Conservation (phyloP, 208 protist genomes). For the Trichomonas tenax region DNA sequence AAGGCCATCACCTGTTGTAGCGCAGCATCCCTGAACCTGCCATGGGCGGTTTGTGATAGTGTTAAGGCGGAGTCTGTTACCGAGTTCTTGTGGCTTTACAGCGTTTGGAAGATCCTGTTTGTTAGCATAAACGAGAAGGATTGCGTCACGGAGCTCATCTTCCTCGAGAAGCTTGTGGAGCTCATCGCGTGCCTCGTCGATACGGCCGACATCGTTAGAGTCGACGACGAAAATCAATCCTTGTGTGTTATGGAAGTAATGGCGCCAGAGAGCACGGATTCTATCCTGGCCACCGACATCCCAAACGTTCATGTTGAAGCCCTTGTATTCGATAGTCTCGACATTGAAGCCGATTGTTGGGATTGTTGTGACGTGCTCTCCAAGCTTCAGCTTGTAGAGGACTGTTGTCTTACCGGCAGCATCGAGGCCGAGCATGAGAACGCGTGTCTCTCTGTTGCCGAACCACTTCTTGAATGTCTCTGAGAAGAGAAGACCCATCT, state of each 20-base stretch:
- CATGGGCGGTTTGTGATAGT: slow-evolving; percentile 69
- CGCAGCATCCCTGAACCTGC: slow-evolving; percentile 81
- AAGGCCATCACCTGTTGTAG: slow-evolving; percentile 74
- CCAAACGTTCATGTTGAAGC: slow-evolving; percentile 88
- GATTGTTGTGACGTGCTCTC: slow-evolving; percentile 77
- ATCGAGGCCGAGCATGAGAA: slow-evolving; percentile 91
- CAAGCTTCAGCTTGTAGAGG: slow-evolving; percentile 88
- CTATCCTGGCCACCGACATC: slow-evolving; percentile 79
- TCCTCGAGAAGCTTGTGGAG: slow-evolving; percentile 74
- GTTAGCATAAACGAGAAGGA: slow-evolving; percentile 93
- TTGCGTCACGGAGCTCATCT: slow-evolving; percentile 79
- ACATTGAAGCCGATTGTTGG: slow-evolving; percentile 62
- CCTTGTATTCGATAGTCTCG: slow-evolving; percentile 84
- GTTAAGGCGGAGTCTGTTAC: slow-evolving; percentile 77
- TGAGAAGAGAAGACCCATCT: slow-evolving; percentile 30
- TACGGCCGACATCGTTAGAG: slow-evolving; percentile 73
- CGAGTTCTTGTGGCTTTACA: slow-evolving; percentile 79
- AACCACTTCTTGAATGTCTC: slow-evolving; percentile 45
- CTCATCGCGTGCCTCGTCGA: slow-evolving; percentile 45
- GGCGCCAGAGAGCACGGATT: slow-evolving; percentile 75
- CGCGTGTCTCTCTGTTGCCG: slow-evolving; percentile 79
- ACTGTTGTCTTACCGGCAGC: slow-evolving; percentile 83
- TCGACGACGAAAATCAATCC: slow-evolving; percentile 89
- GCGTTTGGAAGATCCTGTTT: slow-evolving; percentile 96
- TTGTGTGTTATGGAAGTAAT: slow-evolving; percentile 83